Percentiles rank a stretch among this genome's conserved stretches.
These are phyloP conservation scores for Anisodus tanguticus DNA, from an alignment of 257 asterid species.

Conservation along the genomic window DNA sequence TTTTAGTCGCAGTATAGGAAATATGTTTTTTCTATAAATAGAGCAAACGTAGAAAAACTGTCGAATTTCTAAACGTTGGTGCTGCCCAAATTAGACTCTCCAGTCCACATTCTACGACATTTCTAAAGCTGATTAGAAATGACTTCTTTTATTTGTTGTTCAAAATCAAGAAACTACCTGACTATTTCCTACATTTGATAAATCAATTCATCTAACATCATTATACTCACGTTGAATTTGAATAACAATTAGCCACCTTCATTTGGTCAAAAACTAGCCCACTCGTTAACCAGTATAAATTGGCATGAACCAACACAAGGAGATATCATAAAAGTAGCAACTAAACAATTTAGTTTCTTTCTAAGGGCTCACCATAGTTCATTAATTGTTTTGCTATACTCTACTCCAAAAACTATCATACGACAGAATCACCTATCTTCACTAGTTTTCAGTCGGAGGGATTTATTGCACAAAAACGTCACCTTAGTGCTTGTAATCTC, in stretches of 20 bases:
- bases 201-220: not conserved
- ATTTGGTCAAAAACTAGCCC: conserved; percentile 21
- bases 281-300: conserved; percentile 18
- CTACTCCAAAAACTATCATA: not conserved
- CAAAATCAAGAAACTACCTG: conserved; percentile 39
- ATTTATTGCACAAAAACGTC: not conserved
- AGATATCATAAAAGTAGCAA: not conserved
- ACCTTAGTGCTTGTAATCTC: not conserved
- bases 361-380: not conserved
- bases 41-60: not conserved
- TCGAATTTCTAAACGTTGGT: not conserved
- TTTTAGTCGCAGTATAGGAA: conserved; percentile 11
- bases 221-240: conserved; percentile 39
- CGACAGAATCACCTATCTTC: too few species aligned
- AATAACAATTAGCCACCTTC: conserved; percentile 31
- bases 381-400: not conserved
- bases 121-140: not conserved
- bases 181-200: conserved; percentile 38
- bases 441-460: not conserved
- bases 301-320: not conserved
- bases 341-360: not conserved
- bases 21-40: not conserved
- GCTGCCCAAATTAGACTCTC: conserved; percentile 44
- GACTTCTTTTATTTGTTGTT: conserved; percentile 7
- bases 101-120: conserved; percentile 31